Evolutionary conservation across 768 basidiomycete genomes (phyloP).

Genomic region (Lactarius vividus): DNA sequence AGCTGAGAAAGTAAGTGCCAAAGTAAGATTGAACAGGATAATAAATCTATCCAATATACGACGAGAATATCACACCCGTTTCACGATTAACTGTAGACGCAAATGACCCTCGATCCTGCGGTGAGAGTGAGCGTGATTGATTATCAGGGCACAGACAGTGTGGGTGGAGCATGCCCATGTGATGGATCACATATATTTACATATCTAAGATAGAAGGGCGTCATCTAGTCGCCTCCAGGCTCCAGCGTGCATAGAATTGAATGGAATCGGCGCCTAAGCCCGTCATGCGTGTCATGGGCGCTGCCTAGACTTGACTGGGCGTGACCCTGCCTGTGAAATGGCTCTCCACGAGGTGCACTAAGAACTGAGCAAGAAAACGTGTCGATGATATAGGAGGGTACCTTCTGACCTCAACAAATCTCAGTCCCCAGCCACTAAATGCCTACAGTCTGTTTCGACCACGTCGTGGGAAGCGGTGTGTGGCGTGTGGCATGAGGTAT

Average conservation of each 20-base stretch:
- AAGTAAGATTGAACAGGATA: background rate
- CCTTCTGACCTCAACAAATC: no score
- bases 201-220: background rate
- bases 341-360: background rate
- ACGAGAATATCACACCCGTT: background rate
- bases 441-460: no score
- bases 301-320: background rate
- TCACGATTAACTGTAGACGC: background rate
- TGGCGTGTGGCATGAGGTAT: no score
- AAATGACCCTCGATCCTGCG: background rate
- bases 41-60: background rate
- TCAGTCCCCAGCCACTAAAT: no score
- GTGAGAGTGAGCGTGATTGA: background rate
- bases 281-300: background rate
- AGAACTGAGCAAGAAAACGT: no score
- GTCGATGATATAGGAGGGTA: no score
- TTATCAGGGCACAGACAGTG: no score
- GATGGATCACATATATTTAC: no score
- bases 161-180: no score
- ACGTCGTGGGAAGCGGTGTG: no score
- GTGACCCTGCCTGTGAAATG: background rate
- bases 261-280: background rate
- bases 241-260: background rate
- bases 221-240: background rate
- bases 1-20: no score